Base-by-base conservation (phyloP, 768 basidiomycete genomes). In the Xanthoconium purpureum region DNA sequence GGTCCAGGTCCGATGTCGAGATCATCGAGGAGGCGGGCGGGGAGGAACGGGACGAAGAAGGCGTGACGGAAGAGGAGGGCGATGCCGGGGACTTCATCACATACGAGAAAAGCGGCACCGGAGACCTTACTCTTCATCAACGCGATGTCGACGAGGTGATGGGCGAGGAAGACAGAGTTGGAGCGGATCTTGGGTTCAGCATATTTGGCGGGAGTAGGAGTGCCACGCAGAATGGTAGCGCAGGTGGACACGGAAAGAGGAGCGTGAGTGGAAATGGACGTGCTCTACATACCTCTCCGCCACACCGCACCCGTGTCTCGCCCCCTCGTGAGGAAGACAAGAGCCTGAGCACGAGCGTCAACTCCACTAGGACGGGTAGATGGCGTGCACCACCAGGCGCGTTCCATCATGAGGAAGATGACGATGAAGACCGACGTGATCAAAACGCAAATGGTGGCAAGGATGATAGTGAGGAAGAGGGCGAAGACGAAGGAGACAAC, bases 341-440 rank as follows among this genome's bases (percentile, higher is more conserved):
- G 48, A 62, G 47, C 57, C 51, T 59, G 55, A 38, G 46, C 44
- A 39, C 17, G 50, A 60, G 54, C 33, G 62, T 49, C 32, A 55
- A 35, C 20, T 58, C 63, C 8, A 63, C 43, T 39, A 60, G 39
- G 46, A 63, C 49, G 1, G 47, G 38, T 53, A 66, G 10, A 57
- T 52, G 55, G 72, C 76, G 68, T 45, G 69, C 70, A 37, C 75
- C 73, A 6, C 81, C 80, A 11, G 80, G 79, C 0, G 79, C 79
- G 35, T 82, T 83, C 59, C 66, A 68, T 9, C 66, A 66, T 2
- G 77, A 77, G 3, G 78, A 78, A 11, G 79, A 79, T 1, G 74
- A 71, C 3, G 62, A 57, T 0, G 69, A 70, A 1, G 57, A 51
- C 14, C 33, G 7, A 43, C 45, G 33, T 20, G 68, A 55, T 36